Evolutionary conservation across 2,329 filamentous ascomycete genomes (phyloP), one percentile per base, ranked within the genome.

Genomic region (Furcasterigmium sp.): DNA sequence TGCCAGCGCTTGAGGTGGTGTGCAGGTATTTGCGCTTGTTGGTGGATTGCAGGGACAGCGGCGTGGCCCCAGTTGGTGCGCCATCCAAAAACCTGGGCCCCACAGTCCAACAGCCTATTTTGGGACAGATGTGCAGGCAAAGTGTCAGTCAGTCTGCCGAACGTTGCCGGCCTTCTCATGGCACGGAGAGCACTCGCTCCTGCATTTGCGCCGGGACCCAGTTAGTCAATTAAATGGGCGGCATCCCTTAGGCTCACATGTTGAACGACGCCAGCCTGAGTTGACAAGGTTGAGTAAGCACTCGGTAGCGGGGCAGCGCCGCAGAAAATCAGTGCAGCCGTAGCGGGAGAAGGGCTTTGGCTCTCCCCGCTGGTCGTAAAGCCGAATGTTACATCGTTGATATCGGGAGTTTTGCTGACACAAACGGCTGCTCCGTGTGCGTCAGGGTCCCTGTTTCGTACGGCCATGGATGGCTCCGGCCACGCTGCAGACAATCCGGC

Each of bases 401-500:
- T 35, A 17, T 48, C 43, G 46, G 39, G 41, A 18, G 37, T 47
- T 49, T 46, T 34, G 46, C 39, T 46, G 42, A 36, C 39, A 46
- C 40, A 37, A 41, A 38, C 43, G 41, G 28, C 34, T 34, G 35
- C 26, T 35, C 26, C 29, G 39, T 42, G 40, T 45, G 39, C 17
- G 43, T 8, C 25, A 35, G 38, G 41, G 26, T 39, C 26, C 13
- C 14, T 40, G 38, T 40, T 30, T 32, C 30, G 34, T 39, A 41
- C 48, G 43, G 41, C 46, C 46, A 46, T n/a, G n/a, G n/a, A n/a
- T 50, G 43, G 44, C 46, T 40, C 26, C 44, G 48, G 43, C 48
- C 48, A 50, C 29, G 30, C 34, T 28, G 43, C 37, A 32, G 39
- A 34, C 32, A 29, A 39, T 29, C 43, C 41, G 46, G 49, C 49